These are phyloP conservation scores for Lagerstroemia speciosa DNA, from an alignment of 345 rosid genomes.

Conservation along the genomic window DNA sequence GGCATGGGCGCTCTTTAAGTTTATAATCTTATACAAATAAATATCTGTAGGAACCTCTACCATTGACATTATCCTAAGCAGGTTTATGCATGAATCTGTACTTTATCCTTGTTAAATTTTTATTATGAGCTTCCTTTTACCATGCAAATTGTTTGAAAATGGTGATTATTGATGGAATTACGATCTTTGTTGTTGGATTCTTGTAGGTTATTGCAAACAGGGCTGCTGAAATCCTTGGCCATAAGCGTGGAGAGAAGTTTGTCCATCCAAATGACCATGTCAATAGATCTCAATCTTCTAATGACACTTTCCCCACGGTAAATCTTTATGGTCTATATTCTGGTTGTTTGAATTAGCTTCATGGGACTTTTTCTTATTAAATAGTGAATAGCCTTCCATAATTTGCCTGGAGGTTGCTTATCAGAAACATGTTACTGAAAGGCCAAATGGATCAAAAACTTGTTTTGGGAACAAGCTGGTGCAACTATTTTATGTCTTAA, in stretches of 20 bases:
- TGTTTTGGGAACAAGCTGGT: not conserved
- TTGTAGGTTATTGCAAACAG: slow-evolving; percentile 89
- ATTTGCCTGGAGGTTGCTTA: not conserved
- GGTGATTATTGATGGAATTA: not conserved
- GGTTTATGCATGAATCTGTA: not conserved
- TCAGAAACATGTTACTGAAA: not conserved
- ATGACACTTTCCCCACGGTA: slow-evolving; percentile 96
- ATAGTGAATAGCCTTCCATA: not conserved
- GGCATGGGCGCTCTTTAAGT: too few species aligned
- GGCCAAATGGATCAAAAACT: not conserved
- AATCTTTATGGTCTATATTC: slow-evolving; percentile 10
- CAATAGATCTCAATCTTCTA: slow-evolving; percentile 90
- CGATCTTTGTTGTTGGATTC: slow-evolving; percentile 8
- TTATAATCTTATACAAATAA: too few species aligned
- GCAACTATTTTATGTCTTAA: not conserved
- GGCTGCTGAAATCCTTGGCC: slow-evolving; percentile 96
- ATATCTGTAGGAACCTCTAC: too few species aligned
- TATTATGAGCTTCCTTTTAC: not conserved
- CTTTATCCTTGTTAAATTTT: not conserved
- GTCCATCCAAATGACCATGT: slow-evolving; percentile 99
- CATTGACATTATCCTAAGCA: too few species aligned
- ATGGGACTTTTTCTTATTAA: not conserved
- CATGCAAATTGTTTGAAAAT: not conserved
- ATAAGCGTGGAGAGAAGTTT: slow-evolving; percentile 67
- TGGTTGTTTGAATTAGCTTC: not conserved